A percentile compares a stretch with the other conserved stretches of the same genome.
phyloP scores from a whole-genome alignment of 2,329 filamentous ascomycete genomes.

The Penicillium sp. region DNA sequence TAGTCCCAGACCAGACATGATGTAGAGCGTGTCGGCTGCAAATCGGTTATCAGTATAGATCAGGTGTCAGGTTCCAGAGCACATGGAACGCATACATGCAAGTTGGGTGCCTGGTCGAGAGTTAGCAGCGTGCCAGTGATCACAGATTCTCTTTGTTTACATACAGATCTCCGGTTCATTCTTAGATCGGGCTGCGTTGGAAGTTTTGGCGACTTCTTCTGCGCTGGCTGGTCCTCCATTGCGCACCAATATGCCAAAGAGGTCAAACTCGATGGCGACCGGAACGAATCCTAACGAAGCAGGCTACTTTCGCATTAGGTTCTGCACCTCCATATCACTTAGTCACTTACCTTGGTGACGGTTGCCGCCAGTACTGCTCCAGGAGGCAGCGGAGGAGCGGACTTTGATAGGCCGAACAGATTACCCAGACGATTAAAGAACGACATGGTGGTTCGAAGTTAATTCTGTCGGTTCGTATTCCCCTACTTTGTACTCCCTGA shows the following conservation, averaged over 20 bases:
- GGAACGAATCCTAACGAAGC: conserved; percentile 41
- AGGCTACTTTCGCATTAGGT: conserved; percentile 19
- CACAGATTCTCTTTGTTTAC: background rate
- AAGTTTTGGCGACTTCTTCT: conserved; percentile 27
- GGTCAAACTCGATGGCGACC: conserved; percentile 37
- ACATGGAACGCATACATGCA: conserved; percentile 8
- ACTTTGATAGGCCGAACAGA: conserved; percentile 9
- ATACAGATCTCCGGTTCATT: conserved; percentile 25
- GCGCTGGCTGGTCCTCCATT: conserved; percentile 28
- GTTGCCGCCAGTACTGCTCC: conserved; percentile 30
- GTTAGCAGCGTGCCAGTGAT: background rate
- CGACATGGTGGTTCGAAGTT: conserved; percentile 10
- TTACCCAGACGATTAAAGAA: conserved; percentile 18
- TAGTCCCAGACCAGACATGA: conserved; percentile 38
- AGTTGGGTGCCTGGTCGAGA: conserved; percentile 10
- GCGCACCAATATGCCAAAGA: conserved; percentile 31
- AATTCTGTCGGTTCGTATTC: no score
- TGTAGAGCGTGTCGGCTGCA: conserved; percentile 39
- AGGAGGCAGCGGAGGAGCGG: conserved; percentile 12
- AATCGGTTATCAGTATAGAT: conserved; percentile 4
- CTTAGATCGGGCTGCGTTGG: conserved; percentile 16
- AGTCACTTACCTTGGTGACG: conserved; percentile 26
- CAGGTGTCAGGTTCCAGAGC: background rate
- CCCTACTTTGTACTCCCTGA: no score
- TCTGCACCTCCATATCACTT: background rate